These are phyloP conservation scores for Lactarius trivialis DNA, from an alignment of 768 basidiomycete species.

Conservation along the genomic window DNA sequence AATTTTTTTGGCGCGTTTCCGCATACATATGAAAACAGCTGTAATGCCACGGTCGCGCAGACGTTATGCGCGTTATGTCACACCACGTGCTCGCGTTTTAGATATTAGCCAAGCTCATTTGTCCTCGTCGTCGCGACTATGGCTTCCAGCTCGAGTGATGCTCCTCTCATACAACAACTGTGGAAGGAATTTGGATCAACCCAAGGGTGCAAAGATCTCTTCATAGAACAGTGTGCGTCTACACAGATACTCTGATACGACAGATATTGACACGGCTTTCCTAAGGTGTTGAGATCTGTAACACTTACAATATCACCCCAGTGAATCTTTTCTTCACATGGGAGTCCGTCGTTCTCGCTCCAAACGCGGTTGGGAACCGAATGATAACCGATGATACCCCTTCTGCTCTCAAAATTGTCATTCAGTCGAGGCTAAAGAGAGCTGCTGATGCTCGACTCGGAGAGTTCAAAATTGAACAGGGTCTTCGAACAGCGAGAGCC, in stretches of 20 bases:
- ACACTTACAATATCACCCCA: slow-evolving; percentile 49
- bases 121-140: not conserved
- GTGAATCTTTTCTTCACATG: slow-evolving; percentile 59
- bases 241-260: not conserved
- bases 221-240: slow-evolving; percentile 20
- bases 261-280: not conserved
- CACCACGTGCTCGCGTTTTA: too few relatives aligned
- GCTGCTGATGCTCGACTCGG: not conserved
- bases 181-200: not conserved
- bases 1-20: too few relatives aligned
- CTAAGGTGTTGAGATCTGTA: slow-evolving; percentile 58
- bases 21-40: too few relatives aligned
- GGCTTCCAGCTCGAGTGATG: not conserved
- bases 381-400: slow-evolving; percentile 22
- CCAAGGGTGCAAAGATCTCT: slow-evolving; percentile 14
- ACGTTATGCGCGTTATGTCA: too few relatives aligned
- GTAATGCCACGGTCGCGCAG: too few relatives aligned
- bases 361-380: slow-evolving; percentile 1
- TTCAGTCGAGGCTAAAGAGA: slow-evolving; percentile 12
- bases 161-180: not conserved
- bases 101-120: not conserved
- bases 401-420: slow-evolving; percentile 2
- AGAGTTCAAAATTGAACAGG: not conserved
- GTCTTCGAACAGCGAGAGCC: not conserved
- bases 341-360: slow-evolving; percentile 39